Evolutionary conservation across 192 early-diverging fungal species (phyloP), one percentile per base, ranked within the genome.

Genomic region (Backusella macrospora): DNA sequence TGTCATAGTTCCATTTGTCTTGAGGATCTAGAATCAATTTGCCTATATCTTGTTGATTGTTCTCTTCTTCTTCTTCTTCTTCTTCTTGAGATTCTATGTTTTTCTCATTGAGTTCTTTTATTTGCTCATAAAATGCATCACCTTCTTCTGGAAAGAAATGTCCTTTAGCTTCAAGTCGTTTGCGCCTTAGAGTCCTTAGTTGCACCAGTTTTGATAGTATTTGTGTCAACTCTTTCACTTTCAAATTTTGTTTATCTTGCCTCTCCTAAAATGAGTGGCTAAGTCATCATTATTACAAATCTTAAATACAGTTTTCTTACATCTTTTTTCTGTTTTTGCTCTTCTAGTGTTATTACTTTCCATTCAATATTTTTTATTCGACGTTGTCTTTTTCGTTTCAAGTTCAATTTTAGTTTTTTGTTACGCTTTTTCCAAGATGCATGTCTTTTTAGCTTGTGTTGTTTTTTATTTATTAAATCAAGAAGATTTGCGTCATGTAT

Each of bases 61-160:
- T n/a, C n/a, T 9, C 49, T 52, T 52, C 9, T 39, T 55, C 38
- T 6, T 55, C 47, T 40, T 71, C 42, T 34, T 71, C 69, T 48
- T 39, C 44, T 16, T 38, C n/a, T 10, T 65, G 29, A 47, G 40
- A 70, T 70, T 65, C 23, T 68, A 55, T 74, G 42, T 47, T 67
- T 16, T 39, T 76, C 48, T 78, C 72, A 62, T 77, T 68, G 21
- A 72, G 66, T 69, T 76, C 72, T 38, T 73, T 67, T 38, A 80
- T 40, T 10, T 68, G 67, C 26, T 77, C 73, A 44, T 78, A 80
- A 47, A 80, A 80, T 43, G 73, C 72, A 18, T 80, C 38, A 23
- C 75, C 79, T 63, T 80, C 76, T 46, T 77, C 79, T 4, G 79
- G 76, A 52, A 80, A 80, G 48, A 80, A 80, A 38, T 78, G 79